These are phyloP conservation scores for Lachancea quebecensis DNA, from an alignment of 805 yeast species.

Conservation along the genomic window DNA sequence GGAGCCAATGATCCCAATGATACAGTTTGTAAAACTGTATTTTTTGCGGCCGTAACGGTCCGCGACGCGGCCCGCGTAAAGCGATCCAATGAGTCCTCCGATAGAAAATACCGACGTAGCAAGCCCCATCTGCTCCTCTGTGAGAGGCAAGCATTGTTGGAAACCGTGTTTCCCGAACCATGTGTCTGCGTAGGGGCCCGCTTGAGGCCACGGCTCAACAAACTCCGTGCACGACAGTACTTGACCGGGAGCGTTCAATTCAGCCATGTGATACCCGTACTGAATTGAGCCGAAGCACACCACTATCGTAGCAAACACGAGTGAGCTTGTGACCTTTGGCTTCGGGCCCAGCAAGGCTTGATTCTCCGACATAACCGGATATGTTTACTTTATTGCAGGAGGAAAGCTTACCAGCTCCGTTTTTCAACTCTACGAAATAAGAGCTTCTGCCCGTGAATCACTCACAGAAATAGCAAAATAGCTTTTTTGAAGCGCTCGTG, in stretches of 20 bases:
- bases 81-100: conserved; percentile 77
- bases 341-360: conserved; percentile 4
- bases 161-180: conserved; percentile 41
- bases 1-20: conserved; percentile 56
- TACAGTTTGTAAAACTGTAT: conserved; percentile 46
- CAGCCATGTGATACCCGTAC: conserved; percentile 93
- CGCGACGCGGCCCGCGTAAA: conserved; percentile 64
- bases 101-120: conserved; percentile 75
- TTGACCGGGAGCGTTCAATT: conserved; percentile 81
- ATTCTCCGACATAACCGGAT: conserved; percentile 1
- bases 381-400: too few relatives aligned
- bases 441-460: too few relatives aligned
- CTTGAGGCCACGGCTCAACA: conserved; percentile 18
- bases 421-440: too few relatives aligned
- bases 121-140: conserved; percentile 55
- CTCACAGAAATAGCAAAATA: too few relatives aligned
- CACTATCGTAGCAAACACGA: conserved; percentile 44
- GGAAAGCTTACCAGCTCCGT: too few relatives aligned
- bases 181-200: conserved; percentile 28
- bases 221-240: conserved; percentile 50
- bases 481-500: too few relatives aligned
- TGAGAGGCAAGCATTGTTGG: conserved; percentile 53
- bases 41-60: conserved; percentile 56
- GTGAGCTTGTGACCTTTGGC: conserved; percentile 13
- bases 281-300: conserved; percentile 77